A percentile compares a stretch with the other conserved stretches of the same genome.
phyloP scores from a whole-genome alignment of 2,329 filamentous ascomycete genomes.

The Ceratocystis colombiana region DNA sequence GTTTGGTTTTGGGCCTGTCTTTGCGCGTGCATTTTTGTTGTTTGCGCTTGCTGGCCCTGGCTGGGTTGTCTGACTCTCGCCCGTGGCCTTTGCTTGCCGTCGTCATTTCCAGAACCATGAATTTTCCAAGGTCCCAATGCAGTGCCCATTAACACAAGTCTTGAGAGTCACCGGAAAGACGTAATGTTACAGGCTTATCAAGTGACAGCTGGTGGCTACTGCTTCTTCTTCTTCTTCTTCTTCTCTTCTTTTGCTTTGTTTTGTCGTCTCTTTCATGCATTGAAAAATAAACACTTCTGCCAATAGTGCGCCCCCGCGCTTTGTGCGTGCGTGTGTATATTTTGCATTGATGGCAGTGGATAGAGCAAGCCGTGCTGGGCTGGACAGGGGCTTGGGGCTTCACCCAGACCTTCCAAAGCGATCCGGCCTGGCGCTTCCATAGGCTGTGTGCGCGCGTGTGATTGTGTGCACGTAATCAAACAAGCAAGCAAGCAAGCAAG shows the following conservation, averaged over 20 bases:
- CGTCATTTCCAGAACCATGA: conserved; percentile 2
- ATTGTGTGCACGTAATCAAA: neutral
- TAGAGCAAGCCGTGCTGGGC: neutral
- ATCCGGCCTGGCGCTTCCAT: neutral
- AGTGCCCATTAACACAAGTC: neutral
- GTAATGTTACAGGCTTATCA: neutral
- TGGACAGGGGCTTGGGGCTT: neutral
- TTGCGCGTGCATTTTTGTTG: neutral
- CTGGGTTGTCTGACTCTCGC: neutral
- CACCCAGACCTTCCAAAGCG: neutral
- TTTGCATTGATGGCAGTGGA: neutral
- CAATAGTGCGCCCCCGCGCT: neutral
- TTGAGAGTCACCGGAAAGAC: neutral
- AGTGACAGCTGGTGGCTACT: neutral
- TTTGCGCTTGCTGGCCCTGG: neutral
- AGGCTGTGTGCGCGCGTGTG: neutral
- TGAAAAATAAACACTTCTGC: neutral
- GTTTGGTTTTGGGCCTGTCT: neutral
- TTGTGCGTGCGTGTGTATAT: neutral
- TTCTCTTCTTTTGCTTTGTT: neutral
- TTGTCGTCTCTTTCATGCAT: neutral
- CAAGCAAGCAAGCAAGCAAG: too few relatives aligned
- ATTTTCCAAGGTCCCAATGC: neutral
- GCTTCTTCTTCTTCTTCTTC: neutral
- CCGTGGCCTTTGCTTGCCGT: neutral